Percentiles rank a stretch among this genome's conserved stretches.
These are phyloP conservation scores for Teunomyces gatunensis DNA, from an alignment of 805 yeast genomes.

Conservation along the genomic window DNA sequence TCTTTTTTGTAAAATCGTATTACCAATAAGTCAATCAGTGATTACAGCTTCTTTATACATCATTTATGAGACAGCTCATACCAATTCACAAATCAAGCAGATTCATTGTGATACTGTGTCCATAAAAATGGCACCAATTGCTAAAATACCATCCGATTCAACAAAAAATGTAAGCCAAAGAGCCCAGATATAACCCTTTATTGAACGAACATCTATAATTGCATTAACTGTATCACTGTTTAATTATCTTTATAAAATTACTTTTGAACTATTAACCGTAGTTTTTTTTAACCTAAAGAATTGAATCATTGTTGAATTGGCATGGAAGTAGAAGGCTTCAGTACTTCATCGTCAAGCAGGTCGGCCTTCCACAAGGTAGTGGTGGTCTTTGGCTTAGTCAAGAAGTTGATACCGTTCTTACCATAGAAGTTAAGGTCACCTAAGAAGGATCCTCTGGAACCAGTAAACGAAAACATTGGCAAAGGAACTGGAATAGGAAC, in stretches of 20 bases:
- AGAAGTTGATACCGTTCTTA: slow-evolving; percentile 67
- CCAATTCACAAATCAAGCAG: too few species aligned
- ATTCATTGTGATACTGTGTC: too few species aligned
- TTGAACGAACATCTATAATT: too few species aligned
- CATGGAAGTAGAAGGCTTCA: slow-evolving; percentile 62
- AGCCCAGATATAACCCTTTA: too few species aligned
- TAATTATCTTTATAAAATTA: too few species aligned
- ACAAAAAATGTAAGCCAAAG: too few species aligned
- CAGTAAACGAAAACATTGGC: slow-evolving; percentile 80
- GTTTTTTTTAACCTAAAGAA: not conserved
- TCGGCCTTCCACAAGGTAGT: slow-evolving; percentile 65
- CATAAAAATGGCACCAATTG: too few species aligned
- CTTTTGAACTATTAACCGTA: not conserved
- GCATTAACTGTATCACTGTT: too few species aligned
- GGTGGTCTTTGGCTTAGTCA: slow-evolving; percentile 74
- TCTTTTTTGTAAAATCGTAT: too few species aligned
- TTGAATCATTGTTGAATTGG: slow-evolving; percentile 52
- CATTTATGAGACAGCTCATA: not conserved
- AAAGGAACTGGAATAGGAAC: slow-evolving; percentile 81
- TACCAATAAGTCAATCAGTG: too few species aligned
- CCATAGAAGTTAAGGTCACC: slow-evolving; percentile 82
- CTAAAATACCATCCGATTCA: too few species aligned
- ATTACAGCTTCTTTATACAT: slow-evolving; percentile 22
- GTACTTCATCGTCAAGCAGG: slow-evolving; percentile 43
- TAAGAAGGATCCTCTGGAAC: slow-evolving; percentile 69